Base-by-base conservation (phyloP, 306 rosid species). In the Lathyrus tuberosus region DNA sequence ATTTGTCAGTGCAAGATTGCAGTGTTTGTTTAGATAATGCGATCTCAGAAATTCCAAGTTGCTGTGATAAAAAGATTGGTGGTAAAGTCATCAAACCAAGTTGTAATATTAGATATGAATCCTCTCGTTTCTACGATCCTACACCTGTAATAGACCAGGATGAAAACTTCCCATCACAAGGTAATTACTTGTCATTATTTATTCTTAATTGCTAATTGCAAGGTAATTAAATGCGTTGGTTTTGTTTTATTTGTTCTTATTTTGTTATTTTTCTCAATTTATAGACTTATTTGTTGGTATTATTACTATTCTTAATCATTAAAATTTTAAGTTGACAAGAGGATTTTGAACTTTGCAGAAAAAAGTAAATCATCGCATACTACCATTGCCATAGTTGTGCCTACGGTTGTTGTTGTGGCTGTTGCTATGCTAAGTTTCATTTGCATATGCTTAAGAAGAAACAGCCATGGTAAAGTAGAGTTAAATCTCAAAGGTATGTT, bases 41-140 rank as follows among this genome's bases (percentile, higher is more conserved):
- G 10, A 24, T 24, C 9, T 24, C 37, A 5, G 37, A 26, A 4
- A 10, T 54, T 13, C 35, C 37, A 54, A 10, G 8, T 22, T 54
- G 62, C 12, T 40, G 46, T 89, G 2, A 71, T 78, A 80, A 87
- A 85, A 31, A 85, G 78, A 43, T 69, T 82, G 5, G n/a, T 85
- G 71, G 76, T 4, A 26, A 17, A 22, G 38, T 26, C 12, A 0
- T 54, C 0, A 54, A 13, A 54, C 62, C 62, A 22, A 54, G 62
- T 56, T 56, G 62, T 56, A 56, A 26, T 26, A 56, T 56, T 26
- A 12, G 38, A 56, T 56, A 0, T 56, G 62, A 24, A 56, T 0
- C 9, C 1, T 24, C 1, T 26, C 37, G 8, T 38, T 56, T 56
- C 62, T 71, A 47, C 4, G 5, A 48, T 7, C 2, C 11, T 5